A percentile compares a stretch with the other conserved stretches of the same genome.
Evolutionary conservation across 2,329 filamentous ascomycete species (phyloP).

Genomic region (Trichoderma brevicompactum): DNA sequence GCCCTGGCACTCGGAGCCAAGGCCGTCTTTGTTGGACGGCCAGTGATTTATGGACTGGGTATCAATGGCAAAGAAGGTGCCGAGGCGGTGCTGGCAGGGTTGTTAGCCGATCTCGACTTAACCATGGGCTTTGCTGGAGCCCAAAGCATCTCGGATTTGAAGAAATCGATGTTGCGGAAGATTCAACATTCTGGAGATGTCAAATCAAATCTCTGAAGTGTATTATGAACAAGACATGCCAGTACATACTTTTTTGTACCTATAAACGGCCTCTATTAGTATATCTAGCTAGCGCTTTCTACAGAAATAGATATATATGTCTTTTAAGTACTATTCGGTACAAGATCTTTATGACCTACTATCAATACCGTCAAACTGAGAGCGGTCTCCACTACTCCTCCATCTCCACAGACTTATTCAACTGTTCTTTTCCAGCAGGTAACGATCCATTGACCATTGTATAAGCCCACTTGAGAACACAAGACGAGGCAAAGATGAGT

Average conservation of each 20-base stretch:
- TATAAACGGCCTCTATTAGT: background rate
- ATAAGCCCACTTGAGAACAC: background rate
- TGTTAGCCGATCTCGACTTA: slow-evolving; percentile 52
- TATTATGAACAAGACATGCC: background rate
- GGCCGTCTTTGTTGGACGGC: slow-evolving; percentile 50
- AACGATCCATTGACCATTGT: background rate
- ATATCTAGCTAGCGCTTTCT: background rate
- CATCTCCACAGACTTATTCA: background rate
- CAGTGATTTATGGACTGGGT: slow-evolving; percentile 45
- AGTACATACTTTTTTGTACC: background rate
- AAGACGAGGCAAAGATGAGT: too few species aligned
- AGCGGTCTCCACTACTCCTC: background rate
- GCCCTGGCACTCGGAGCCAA: slow-evolving; percentile 48
- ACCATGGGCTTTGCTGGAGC: slow-evolving; percentile 61
- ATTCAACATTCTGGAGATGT: slow-evolving; percentile 42
- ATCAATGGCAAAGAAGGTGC: slow-evolving; percentile 54
- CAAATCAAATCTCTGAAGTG: slow-evolving; percentile 39
- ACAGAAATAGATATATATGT: background rate
- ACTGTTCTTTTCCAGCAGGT: background rate
- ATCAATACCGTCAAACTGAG: too few species aligned
- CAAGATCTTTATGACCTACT: too few species aligned
- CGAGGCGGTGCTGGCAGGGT: slow-evolving; percentile 53
- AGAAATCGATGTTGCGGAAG: slow-evolving; percentile 41
- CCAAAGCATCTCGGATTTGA: slow-evolving; percentile 46
- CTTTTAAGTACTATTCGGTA: background rate